Evolutionary conservation across 2,329 filamentous ascomycete genomes (phyloP).

Genomic region (Nigrograna mackinnonii): DNA sequence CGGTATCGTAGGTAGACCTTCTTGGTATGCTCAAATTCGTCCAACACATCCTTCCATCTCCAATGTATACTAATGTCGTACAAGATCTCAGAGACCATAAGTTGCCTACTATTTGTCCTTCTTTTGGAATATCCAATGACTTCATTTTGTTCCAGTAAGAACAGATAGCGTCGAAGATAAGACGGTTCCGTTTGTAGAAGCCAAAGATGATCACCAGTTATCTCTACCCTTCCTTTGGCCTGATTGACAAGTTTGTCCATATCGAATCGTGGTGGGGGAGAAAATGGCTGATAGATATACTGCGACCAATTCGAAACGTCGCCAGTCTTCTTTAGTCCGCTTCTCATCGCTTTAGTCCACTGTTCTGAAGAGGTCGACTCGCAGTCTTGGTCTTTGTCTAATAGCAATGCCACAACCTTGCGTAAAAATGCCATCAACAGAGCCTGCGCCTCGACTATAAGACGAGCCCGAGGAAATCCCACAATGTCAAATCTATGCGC

Average conservation of each 20-base stretch:
- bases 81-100: neutral
- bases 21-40: constrained; percentile 8
- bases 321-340: constrained; percentile 9
- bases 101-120: too few species aligned
- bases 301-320: constrained; percentile 11
- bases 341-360: constrained; percentile 3
- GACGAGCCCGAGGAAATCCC: constrained; percentile 19
- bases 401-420: constrained; percentile 8
- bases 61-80: constrained; percentile 5
- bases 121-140: neutral
- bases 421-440: constrained; percentile 14
- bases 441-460: constrained; percentile 22
- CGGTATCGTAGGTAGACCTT: constrained; percentile 5
- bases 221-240: constrained; percentile 11
- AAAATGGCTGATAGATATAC: constrained; percentile 15
- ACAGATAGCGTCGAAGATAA: constrained; percentile 14
- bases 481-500: constrained; percentile 18
- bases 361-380: constrained; percentile 1
- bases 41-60: constrained; percentile 9
- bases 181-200: constrained; percentile 24
- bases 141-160: constrained; percentile 4
- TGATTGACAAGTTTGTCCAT: constrained; percentile 10
- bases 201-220: constrained; percentile 21
- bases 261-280: constrained; percentile 15
- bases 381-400: neutral